Conservation (phyloP, 495 filamentous ascomycete species). For the Penicillium salamii region DNA sequence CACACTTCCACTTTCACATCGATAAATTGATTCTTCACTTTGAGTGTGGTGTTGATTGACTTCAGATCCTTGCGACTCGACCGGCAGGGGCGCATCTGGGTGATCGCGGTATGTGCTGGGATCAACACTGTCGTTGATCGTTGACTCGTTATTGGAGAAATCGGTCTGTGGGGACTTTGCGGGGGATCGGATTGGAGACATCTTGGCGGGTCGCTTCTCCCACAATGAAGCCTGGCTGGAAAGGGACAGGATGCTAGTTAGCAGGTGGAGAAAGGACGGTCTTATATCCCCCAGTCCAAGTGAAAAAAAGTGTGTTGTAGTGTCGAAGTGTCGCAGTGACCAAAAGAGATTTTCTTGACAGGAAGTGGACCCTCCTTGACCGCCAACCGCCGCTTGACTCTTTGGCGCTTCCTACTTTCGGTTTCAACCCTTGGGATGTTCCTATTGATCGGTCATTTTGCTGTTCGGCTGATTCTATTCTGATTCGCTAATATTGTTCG, state of each 20-base stretch:
- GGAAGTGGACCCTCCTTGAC: neutral
- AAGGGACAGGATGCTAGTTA: no score
- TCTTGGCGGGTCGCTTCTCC: no score
- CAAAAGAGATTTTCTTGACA: neutral
- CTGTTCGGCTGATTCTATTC: no score
- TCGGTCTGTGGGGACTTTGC: slow-evolving; percentile 4
- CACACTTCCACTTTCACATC: slow-evolving; percentile 7
- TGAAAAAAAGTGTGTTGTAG: no score
- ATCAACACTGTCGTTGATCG: neutral
- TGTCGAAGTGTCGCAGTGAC: neutral
- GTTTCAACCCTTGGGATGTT: no score
- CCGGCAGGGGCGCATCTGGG: slow-evolving; percentile 24
- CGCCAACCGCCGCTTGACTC: neutral
- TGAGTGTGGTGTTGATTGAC: neutral
- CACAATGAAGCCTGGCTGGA: no score
- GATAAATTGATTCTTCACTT: neutral
- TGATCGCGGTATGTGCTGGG: slow-evolving; percentile 10
- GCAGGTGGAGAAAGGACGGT: no score
- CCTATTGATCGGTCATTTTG: no score
- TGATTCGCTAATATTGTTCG: no score
- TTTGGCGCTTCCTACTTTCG: no score
- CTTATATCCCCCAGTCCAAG: no score
- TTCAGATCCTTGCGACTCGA: neutral
- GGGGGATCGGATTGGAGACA: neutral
- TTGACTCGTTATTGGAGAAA: slow-evolving; percentile 11